Percentiles rank a stretch among this genome's conserved stretches.
These are phyloP conservation scores for Toxoplasma gondii DNA, from an alignment of 169 alveolate genomes.

Conservation along the genomic window DNA sequence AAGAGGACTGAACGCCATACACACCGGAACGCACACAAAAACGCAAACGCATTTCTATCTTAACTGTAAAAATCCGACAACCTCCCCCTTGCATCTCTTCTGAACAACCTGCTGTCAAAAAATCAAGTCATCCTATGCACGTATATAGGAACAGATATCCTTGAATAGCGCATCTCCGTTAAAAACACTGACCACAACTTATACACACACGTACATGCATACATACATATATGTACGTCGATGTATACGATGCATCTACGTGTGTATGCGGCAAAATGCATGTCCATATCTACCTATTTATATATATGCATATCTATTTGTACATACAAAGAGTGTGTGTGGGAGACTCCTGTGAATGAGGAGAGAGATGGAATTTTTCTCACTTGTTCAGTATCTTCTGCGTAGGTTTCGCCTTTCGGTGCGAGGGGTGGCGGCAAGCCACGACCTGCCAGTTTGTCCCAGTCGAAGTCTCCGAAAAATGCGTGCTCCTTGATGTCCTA, in stretches of 20 bases:
- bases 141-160: too few species aligned
- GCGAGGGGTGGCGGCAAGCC: slow-evolving; percentile 84
- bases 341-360: background rate
- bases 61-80: background rate
- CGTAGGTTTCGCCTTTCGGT: slow-evolving; percentile 84
- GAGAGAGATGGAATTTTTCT: background rate
- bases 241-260: background rate
- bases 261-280: too few species aligned
- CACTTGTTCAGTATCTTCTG: slow-evolving; percentile 73
- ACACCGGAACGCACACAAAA: background rate
- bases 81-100: background rate
- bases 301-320: background rate
- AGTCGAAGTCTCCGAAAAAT: slow-evolving; percentile 80
- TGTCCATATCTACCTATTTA: too few species aligned
- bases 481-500: slow-evolving; percentile 74
- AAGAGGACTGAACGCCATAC: background rate
- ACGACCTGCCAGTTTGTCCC: slow-evolving; percentile 90
- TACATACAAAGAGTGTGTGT: background rate
- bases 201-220: background rate
- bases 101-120: background rate
- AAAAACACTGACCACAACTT: too few species aligned
- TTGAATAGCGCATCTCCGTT: too few species aligned
- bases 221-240: background rate
- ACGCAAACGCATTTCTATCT: background rate
- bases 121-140: too few species aligned